Percentiles rank a stretch among this genome's conserved stretches.
Evolutionary conservation across 495 filamentous ascomycete species (phyloP).

Genomic region (Echria macrotheca): DNA sequence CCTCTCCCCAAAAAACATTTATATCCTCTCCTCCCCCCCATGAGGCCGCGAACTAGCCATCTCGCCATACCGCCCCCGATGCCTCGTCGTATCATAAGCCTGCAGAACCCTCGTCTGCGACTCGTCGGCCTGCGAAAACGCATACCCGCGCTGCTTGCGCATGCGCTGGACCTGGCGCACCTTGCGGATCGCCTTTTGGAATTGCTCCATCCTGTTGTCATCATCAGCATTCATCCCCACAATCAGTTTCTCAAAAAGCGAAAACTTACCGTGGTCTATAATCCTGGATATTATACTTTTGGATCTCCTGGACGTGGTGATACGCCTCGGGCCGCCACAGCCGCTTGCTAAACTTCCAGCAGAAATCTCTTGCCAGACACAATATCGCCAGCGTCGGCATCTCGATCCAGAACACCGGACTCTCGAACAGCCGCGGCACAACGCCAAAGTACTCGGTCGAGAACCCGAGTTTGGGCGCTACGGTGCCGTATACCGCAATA

Average conservation of each 20-base stretch:
- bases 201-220: constrained; percentile 86
- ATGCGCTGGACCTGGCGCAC: constrained; percentile 97
- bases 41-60: constrained; percentile 68
- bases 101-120: constrained; percentile 88
- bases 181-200: constrained; percentile 99
- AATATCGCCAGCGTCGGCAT: constrained; percentile 70
- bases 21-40: not conserved
- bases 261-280: constrained; percentile 73
- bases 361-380: constrained; percentile 85
- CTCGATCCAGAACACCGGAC: constrained; percentile 88
- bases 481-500: constrained; percentile 82
- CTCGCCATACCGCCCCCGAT: constrained; percentile 89
- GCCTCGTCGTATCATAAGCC: constrained; percentile 93
- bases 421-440: constrained; percentile 70
- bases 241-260: not conserved
- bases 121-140: constrained; percentile 96
- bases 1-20: not conserved
- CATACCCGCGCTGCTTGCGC: constrained; percentile 98
- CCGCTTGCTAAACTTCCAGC: constrained; percentile 79
- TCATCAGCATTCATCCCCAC: constrained; percentile 6
- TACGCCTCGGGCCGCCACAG: constrained; percentile 97
- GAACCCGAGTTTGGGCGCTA: constrained; percentile 79
- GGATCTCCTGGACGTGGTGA: constrained; percentile 98
- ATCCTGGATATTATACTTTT: constrained; percentile 99
- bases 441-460: constrained; percentile 82